phyloP scores from a whole-genome alignment of 306 rosid species.

The Dryas drummondii region DNA sequence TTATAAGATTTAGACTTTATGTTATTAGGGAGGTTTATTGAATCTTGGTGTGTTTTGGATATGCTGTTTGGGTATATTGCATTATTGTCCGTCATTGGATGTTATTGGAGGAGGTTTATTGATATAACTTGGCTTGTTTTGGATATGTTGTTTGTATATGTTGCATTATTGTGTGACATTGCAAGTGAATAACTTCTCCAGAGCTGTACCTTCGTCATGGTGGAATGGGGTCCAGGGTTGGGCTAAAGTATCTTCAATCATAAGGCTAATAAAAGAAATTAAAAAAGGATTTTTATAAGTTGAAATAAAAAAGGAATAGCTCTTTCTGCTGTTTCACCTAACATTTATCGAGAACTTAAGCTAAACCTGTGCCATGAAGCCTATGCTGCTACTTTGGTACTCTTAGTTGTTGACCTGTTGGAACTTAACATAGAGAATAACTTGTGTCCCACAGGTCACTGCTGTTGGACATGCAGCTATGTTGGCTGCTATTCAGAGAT shows the following conservation, averaged over 20 bases:
- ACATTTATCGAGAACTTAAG: neutral
- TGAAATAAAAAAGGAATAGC: neutral
- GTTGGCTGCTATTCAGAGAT: slow-evolving; percentile 98
- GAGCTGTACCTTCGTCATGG: neutral
- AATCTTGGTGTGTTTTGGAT: neutral
- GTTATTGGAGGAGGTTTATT: too few relatives aligned
- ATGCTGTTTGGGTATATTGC: neutral
- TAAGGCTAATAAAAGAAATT: neutral
- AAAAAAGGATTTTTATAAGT: neutral
- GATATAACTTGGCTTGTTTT: neutral
- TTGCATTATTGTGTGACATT: neutral
- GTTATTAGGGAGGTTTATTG: too few relatives aligned
- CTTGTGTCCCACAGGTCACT: slow-evolving; percentile 65
- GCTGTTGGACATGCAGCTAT: slow-evolving; percentile 99
- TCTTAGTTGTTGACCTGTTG: slow-evolving; percentile 21
- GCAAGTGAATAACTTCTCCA: neutral
- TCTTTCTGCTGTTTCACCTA: neutral
- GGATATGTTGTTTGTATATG: neutral
- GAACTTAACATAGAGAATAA: slow-evolving; percentile 18
- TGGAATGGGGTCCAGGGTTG: neutral
- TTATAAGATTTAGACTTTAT: too few relatives aligned
- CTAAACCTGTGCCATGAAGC: neutral
- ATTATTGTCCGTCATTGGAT: neutral
- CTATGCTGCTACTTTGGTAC: neutral
- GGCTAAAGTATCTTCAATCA: neutral